Evolutionary conservation across 2,329 filamentous ascomycete species (phyloP).

Genomic region (Penicillium sp.): DNA sequence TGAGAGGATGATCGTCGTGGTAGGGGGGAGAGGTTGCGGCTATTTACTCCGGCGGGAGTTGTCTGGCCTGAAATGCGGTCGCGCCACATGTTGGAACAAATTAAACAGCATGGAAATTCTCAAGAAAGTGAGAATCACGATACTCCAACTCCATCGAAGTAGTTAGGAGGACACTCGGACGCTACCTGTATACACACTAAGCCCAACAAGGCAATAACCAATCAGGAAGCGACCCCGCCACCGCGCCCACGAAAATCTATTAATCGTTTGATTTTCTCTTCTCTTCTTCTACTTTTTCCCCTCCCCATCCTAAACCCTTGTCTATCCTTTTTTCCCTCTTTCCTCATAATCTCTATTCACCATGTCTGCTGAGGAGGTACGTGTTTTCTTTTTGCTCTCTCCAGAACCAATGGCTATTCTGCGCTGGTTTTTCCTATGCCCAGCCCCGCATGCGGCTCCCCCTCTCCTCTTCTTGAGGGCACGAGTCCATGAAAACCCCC

Average conservation of each 20-base stretch:
- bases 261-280: constrained; percentile 24
- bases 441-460: constrained; percentile 34
- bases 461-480: constrained; percentile 20
- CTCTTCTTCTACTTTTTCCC: constrained; percentile 29
- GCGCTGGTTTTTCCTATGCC: constrained; percentile 15
- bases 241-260: constrained; percentile 11
- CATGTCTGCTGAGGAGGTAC: constrained; percentile 68
- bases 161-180: constrained; percentile 11
- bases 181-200: constrained; percentile 25
- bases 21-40: constrained; percentile 70
- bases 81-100: constrained; percentile 70
- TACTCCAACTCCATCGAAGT: neutral
- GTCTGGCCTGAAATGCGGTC: constrained; percentile 78
- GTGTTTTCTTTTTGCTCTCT: constrained; percentile 28
- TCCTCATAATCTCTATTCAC: constrained; percentile 47
- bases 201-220: constrained; percentile 18
- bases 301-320: constrained; percentile 28
- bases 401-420: constrained; percentile 11
- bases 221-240: constrained; percentile 7
- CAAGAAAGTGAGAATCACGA: neutral
- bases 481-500: constrained; percentile 12
- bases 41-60: constrained; percentile 61
- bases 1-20: constrained; percentile 67
- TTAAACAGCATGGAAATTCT: constrained; percentile 7
- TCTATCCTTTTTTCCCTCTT: constrained; percentile 24